These are phyloP conservation scores for Teratosphaeria gauchensis DNA, from an alignment of 2,329 filamentous ascomycete species.

Conservation along the genomic window DNA sequence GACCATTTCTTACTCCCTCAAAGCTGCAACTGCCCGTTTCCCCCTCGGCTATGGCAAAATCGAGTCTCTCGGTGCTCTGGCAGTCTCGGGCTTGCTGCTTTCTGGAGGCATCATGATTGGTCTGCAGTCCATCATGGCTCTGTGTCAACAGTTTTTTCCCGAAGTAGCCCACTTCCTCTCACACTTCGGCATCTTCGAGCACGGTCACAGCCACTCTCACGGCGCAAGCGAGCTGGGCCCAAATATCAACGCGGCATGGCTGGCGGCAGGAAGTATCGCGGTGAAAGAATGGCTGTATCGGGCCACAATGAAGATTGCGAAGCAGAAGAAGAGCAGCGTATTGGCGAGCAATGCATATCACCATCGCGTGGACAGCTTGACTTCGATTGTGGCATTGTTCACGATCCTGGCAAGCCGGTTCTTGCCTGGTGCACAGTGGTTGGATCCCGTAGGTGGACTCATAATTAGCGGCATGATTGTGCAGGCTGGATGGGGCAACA, in stretches of 20 bases:
- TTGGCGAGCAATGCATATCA: constrained; percentile 93
- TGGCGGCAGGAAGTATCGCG: constrained; percentile 79
- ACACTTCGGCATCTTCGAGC: constrained; percentile 32
- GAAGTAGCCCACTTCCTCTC: constrained; percentile 34
- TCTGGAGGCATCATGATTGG: constrained; percentile 89
- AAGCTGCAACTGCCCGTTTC: constrained; percentile 71
- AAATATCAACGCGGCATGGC: constrained; percentile 88
- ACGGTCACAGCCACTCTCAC: constrained; percentile 55
- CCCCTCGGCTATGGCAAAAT: constrained; percentile 93
- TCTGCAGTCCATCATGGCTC: constrained; percentile 52
- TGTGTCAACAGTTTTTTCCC: constrained; percentile 40
- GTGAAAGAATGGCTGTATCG: constrained; percentile 96
- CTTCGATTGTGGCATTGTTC: constrained; percentile 81
- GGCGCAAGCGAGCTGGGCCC: constrained; percentile 47
- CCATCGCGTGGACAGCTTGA: constrained; percentile 91
- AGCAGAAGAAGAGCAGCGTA: constrained; percentile 88
- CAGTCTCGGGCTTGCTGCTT: constrained; percentile 84
- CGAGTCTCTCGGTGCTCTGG: constrained; percentile 88
- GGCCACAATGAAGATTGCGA: constrained; percentile 95
- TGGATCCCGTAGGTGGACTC: constrained; percentile 87
- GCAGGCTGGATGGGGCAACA: constrained; percentile 81
- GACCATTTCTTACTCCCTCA: constrained; percentile 88
- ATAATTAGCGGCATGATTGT: constrained; percentile 91
- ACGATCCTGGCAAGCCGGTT: constrained; percentile 87
- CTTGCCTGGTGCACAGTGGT: constrained; percentile 75